phyloP scores from a whole-genome alignment of 208 protist species.

The Trypanosoma caninum region DNA sequence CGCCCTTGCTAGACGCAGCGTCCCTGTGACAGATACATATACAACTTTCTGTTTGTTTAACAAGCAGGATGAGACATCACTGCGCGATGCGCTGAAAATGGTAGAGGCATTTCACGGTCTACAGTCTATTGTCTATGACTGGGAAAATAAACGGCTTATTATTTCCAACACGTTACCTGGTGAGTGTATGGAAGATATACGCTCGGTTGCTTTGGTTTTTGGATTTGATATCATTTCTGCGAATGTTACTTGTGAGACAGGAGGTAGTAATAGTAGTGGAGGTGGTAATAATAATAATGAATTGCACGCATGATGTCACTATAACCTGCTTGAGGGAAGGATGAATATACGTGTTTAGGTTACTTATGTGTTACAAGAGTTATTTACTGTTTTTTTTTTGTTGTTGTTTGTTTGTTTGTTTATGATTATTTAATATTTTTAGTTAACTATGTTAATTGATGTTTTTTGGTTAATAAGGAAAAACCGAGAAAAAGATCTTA shows the following conservation, averaged over 20 bases:
- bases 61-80: conserved; percentile 9
- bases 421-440: too few species aligned
- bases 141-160: conserved; percentile 45
- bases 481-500: too few species aligned
- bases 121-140: conserved; percentile 47
- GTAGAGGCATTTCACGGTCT: conserved; percentile 57
- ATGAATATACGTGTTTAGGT: too few species aligned
- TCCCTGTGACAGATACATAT: conserved; percentile 67
- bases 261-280: neutral
- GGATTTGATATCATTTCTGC: conserved; percentile 4
- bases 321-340: too few species aligned
- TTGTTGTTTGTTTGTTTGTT: neutral
- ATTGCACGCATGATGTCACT: too few species aligned
- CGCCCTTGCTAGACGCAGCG: conserved; percentile 31
- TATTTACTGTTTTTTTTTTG: too few species aligned
- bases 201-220: conserved; percentile 57
- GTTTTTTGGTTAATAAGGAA: too few species aligned
- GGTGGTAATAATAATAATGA: neutral
- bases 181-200: conserved; percentile 62
- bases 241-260: neutral
- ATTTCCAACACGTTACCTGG: conserved; percentile 15
- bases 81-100: conserved; percentile 20
- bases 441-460: too few species aligned
- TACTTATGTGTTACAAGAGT: too few species aligned
- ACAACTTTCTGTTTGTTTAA: conserved; percentile 23